These are phyloP conservation scores for Chrysanthemum lavandulifolium DNA, from an alignment of 129 eudicot genomes.

Conservation along the genomic window DNA sequence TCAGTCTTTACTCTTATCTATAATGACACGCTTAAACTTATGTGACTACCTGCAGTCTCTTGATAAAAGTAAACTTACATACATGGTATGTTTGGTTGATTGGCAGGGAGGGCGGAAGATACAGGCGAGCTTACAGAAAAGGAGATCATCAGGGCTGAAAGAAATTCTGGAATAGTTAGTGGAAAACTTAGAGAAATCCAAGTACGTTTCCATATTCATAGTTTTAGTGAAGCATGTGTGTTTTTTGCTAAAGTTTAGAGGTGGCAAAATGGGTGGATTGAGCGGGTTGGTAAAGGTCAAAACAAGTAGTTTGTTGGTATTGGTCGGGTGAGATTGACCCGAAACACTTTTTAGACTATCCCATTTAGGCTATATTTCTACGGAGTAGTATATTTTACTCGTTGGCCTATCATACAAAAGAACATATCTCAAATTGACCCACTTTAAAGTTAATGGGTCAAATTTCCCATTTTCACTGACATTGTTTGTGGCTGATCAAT, in stretches of 20 bases:
- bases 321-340: not conserved
- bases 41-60: too few species aligned
- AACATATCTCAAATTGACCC: not conserved
- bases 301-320: not conserved
- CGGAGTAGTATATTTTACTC: not conserved
- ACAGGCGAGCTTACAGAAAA: slow-evolving; percentile 70
- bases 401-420: not conserved
- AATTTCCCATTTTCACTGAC: not conserved
- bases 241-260: not conserved
- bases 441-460: not conserved
- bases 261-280: not conserved
- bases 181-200: slow-evolving; percentile 85
- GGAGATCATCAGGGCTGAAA: slow-evolving; percentile 90
- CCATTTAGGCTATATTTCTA: not conserved
- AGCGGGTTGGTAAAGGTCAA: not conserved
- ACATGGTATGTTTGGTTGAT: slow-evolving; percentile 9
- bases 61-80: slow-evolving; percentile 7
- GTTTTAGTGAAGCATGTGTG: not conserved
- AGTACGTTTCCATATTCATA: slow-evolving; percentile 41
- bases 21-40: slow-evolving; percentile 3
- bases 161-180: slow-evolving; percentile 85
- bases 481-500: not conserved
- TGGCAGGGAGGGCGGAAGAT: slow-evolving; percentile 66
- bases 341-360: not conserved
- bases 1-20: slow-evolving; percentile 1